Conservation (phyloP, 192 early-diverging fungal genomes). For the Jimgerdemannia flammicorona region DNA sequence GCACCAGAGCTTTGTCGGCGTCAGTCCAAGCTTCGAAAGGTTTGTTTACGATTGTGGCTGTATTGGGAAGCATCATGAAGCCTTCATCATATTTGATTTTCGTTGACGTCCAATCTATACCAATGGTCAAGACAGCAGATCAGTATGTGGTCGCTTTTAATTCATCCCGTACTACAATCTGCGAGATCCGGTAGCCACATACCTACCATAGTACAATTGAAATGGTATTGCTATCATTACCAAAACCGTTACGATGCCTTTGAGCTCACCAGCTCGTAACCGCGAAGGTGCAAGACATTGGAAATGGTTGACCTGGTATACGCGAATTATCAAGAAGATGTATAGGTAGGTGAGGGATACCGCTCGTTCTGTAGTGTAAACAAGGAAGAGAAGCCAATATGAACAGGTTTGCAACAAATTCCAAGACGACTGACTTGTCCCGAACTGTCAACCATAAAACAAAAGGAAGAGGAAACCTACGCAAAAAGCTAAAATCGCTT, state of each 20-base stretch:
- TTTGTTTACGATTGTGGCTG: conserved; percentile 8
- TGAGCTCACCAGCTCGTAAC: conserved; percentile 24
- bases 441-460: not conserved
- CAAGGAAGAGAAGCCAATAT: not conserved
- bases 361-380: conserved; percentile 18
- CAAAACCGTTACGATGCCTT: conserved; percentile 24
- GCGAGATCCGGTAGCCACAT: not conserved
- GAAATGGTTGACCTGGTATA: conserved; percentile 23
- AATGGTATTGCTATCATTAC: conserved; percentile 27
- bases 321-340: conserved; percentile 22
- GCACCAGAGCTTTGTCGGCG: conserved; percentile 4
- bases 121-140: not conserved
- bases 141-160: not conserved
- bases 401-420: no score
- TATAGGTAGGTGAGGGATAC: conserved; percentile 19
- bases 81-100: conserved; percentile 37
- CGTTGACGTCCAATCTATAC: conserved; percentile 23
- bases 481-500: conserved; percentile 32
- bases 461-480: conserved; percentile 12
- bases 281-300: conserved; percentile 14
- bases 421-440: not conserved
- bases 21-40: conserved; percentile 19
- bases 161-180: not conserved
- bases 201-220: conserved; percentile 31
- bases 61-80: conserved; percentile 8